phyloP scores from a whole-genome alignment of 2,329 filamentous ascomycete genomes.

The Chaetomium sp. region DNA sequence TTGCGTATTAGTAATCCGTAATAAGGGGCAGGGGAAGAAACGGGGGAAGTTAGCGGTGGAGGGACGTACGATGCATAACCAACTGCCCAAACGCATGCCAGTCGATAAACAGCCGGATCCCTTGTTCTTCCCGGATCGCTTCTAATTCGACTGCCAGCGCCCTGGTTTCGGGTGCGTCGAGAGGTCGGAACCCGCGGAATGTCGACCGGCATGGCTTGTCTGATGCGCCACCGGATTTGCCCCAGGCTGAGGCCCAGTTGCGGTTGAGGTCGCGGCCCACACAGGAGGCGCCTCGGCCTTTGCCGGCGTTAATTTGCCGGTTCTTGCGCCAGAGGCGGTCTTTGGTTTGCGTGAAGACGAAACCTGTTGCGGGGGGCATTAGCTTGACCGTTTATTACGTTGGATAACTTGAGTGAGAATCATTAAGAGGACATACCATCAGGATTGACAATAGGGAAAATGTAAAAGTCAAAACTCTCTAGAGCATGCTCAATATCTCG shows the following conservation, averaged over 20 bases:
- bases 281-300: slow-evolving; percentile 30
- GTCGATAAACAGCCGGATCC: slow-evolving; percentile 57
- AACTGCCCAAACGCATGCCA: slow-evolving; percentile 58
- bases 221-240: slow-evolving; percentile 42
- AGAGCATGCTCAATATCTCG: slow-evolving; percentile 40
- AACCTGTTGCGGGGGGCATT: slow-evolving; percentile 34
- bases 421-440: slow-evolving; percentile 38
- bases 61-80: slow-evolving; percentile 54
- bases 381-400: neutral
- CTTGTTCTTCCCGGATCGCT: slow-evolving; percentile 34
- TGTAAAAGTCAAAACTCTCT: slow-evolving; percentile 59
- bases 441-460: slow-evolving; percentile 57
- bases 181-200: slow-evolving; percentile 38
- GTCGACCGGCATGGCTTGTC: slow-evolving; percentile 45
- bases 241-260: slow-evolving; percentile 54
- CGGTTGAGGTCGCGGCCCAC: slow-evolving; percentile 51
- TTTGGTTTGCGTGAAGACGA: slow-evolving; percentile 50
- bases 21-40: too few relatives aligned
- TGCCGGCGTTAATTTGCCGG: slow-evolving; percentile 33
- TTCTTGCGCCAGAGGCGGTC: slow-evolving; percentile 59
- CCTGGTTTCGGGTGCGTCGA: slow-evolving; percentile 40
- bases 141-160: slow-evolving; percentile 31
- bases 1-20: neutral
- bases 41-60: too few relatives aligned
- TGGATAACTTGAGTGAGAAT: neutral